Percentiles rank a stretch among this genome's conserved stretches.
Evolutionary conservation across 2,329 filamentous ascomycete genomes (phyloP).

Genomic region (Colletotrichum liaoningense): DNA sequence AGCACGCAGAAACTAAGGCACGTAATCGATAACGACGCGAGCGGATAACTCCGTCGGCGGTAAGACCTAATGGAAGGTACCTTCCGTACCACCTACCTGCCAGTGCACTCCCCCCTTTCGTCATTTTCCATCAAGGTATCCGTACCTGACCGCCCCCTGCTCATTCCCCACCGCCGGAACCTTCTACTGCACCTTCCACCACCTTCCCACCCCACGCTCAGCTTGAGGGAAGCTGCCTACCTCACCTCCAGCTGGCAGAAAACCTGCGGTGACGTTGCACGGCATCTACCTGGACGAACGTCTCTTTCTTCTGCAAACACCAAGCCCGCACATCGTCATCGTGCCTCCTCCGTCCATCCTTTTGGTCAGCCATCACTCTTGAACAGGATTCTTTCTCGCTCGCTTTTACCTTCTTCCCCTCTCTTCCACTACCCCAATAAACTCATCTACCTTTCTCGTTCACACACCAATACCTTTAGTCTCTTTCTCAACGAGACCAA

Average conservation of each 20-base stretch:
- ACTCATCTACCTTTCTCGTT: not conserved
- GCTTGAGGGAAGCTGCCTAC: not conserved
- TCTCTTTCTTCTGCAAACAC: not conserved
- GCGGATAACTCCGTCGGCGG: no score
- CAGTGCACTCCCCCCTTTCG: not conserved
- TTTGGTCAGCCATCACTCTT: not conserved
- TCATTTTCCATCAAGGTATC: not conserved
- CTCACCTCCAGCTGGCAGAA: not conserved
- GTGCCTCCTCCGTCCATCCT: not conserved
- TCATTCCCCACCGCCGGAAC: conserved; percentile 26
- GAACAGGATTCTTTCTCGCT: no score
- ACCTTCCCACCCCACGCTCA: conserved; percentile 19
- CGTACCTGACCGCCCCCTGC: not conserved
- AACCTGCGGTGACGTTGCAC: conserved; percentile 6
- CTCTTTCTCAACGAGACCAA: not conserved
- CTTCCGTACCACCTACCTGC: no score
- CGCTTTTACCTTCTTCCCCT: not conserved
- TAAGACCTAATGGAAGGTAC: not conserved
- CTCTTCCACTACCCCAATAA: no score
- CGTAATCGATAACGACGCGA: conserved; percentile 9
- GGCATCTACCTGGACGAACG: not conserved
- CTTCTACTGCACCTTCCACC: conserved; percentile 24
- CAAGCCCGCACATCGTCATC: not conserved
- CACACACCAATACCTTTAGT: not conserved
- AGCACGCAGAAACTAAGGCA: not conserved